Evolutionary conservation across 352 stramenopile species (phyloP), one percentile per base, ranked within the genome.

Genomic region (Pythium grandisporangium): DNA sequence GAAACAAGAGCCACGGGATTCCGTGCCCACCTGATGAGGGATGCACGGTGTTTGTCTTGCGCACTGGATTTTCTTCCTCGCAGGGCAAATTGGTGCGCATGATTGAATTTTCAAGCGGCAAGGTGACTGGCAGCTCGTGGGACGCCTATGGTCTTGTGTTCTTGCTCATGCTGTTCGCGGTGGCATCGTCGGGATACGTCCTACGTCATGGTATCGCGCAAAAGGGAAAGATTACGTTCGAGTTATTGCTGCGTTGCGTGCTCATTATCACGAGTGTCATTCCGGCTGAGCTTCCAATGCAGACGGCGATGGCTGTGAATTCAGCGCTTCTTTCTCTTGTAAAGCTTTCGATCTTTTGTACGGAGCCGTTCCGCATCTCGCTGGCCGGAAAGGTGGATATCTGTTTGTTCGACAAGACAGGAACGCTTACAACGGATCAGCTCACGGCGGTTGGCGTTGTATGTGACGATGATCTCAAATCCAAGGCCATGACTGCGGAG

Each of bases 261-360:
- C 92, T 99, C 27, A 99, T 99, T 48, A 95, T 99, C 51, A 99
- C 96, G 14, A 97, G 81, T 39, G 96, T 99, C 3, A 97, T 99
- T 35, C 96, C 96, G 5, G 95, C 95, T 4, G 96, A 99, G 55
- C 70, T 99, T 24, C 96, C 96, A 3, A 98, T 99, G 93, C 94
- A 99, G 61, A 89, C 98, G 14, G 82, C 78, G 22, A 90, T 99
- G 66, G 95, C 95, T 2, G 96, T 99, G 22, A 99, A 98, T 55
- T 97, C 91, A 51, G 96, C 91, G 34, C 63, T 99, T 25, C 58
- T 95, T 6, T 86, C 90, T 45, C 71, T 99, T 25, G 82, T 97
- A 5, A 98, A 98, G 56, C 61, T 96, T 19, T 92, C 71, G 41
- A 93, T 99, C 30, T 99, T 97, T 65, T 99, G 96, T 68, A 99